Evolutionary conservation across 1,284 basidiomycete species (phyloP).

Genomic region (Boletus mariae): DNA sequence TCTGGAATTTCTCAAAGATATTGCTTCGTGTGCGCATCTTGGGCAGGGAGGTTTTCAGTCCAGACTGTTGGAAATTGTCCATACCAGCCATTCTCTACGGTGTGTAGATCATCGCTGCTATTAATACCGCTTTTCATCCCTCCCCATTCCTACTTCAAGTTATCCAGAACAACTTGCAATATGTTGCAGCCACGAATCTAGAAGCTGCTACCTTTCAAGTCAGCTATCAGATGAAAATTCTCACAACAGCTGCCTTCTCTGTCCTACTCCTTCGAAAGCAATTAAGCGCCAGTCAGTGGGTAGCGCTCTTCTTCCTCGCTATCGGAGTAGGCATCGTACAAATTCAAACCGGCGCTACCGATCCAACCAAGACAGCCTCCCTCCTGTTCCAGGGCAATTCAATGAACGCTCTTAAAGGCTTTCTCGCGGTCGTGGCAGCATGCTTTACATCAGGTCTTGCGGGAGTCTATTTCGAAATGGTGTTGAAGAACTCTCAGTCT

Average conservation of each 20-base stretch:
- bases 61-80: constrained; percentile 77
- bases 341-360: constrained; percentile 60
- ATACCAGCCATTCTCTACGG: constrained; percentile 79
- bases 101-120: constrained; percentile 13
- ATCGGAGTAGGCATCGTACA: constrained; percentile 93
- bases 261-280: constrained; percentile 85
- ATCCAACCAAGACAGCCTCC: constrained; percentile 32
- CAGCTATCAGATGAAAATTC: constrained; percentile 96
- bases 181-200: constrained; percentile 89
- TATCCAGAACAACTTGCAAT: constrained; percentile 95
- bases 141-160: constrained; percentile 40
- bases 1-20: constrained; percentile 36
- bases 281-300: constrained; percentile 76
- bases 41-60: constrained; percentile 52
- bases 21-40: constrained; percentile 42
- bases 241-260: constrained; percentile 94
- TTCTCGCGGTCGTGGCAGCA: constrained; percentile 82
- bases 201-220: constrained; percentile 95
- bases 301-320: constrained; percentile 80
- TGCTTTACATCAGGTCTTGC: constrained; percentile 98
- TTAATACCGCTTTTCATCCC: neutral
- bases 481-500: constrained; percentile 84
- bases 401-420: constrained; percentile 86
- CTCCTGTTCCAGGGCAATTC: constrained; percentile 38
- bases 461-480: constrained; percentile 98